A percentile compares a stretch with the other conserved stretches of the same genome.
These are phyloP conservation scores for Actinomortierella ambigua DNA, from an alignment of 371 early-diverging fungal species.

Conservation along the genomic window DNA sequence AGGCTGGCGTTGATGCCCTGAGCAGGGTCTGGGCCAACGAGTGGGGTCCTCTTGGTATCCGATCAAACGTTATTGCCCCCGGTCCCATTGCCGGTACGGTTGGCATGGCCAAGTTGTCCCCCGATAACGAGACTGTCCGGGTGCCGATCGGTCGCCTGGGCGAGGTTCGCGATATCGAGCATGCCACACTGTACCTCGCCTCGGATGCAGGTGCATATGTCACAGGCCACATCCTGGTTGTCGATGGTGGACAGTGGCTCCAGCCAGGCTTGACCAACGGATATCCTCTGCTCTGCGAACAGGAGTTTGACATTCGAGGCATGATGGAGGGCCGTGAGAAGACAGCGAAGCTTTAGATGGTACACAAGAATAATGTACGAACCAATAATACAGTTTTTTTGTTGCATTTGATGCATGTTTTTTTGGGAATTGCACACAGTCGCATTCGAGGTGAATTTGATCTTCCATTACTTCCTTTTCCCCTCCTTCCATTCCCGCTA, in stretches of 20 bases:
- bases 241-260: slow-evolving; percentile 77
- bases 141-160: slow-evolving; percentile 51
- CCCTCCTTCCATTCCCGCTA: too few species aligned
- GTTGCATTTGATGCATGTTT: too few species aligned
- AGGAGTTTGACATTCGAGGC: slow-evolving; percentile 39
- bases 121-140: slow-evolving; percentile 18
- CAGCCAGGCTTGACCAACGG: slow-evolving; percentile 35
- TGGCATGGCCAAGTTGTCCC: slow-evolving; percentile 51
- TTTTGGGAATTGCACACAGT: too few species aligned
- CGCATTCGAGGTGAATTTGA: too few species aligned
- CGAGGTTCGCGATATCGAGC: slow-evolving; percentile 69
- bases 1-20: slow-evolving; percentile 58
- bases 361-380: too few species aligned
- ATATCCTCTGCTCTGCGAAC: slow-evolving; percentile 39
- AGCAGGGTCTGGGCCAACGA: slow-evolving; percentile 55
- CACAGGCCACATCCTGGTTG: slow-evolving; percentile 67
- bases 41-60: slow-evolving; percentile 64
- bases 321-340: slow-evolving; percentile 27
- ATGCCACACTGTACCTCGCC: slow-evolving; percentile 72
- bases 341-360: too few species aligned
- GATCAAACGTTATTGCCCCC: slow-evolving; percentile 63
- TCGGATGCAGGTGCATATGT: slow-evolving; percentile 68
- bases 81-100: slow-evolving; percentile 64
- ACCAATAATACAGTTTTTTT: too few species aligned
- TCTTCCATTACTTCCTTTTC: too few species aligned